Evolutionary conservation across 345 rosid genomes (phyloP).

Genomic region (Isatis tinctoria): DNA sequence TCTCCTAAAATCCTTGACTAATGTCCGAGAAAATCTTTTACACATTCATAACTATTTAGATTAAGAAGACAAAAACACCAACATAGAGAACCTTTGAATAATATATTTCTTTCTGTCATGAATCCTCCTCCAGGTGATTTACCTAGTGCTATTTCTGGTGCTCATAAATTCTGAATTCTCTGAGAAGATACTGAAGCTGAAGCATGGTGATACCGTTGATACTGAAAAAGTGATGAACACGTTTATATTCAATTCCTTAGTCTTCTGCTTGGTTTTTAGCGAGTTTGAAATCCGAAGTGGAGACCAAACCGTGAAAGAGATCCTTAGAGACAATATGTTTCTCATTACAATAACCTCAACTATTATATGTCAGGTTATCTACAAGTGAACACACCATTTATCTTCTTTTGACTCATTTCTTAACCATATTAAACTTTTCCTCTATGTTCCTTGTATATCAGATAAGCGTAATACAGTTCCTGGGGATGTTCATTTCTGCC

Average conservation of each 20-base stretch:
- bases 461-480: constrained; percentile 55
- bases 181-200: constrained; percentile 42
- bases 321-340: constrained; percentile 62
- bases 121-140: constrained; percentile 45
- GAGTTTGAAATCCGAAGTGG: constrained; percentile 80
- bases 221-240: constrained; percentile 65
- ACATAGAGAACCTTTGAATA: background rate
- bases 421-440: background rate
- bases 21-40: background rate
- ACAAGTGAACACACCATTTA: background rate
- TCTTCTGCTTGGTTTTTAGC: constrained; percentile 61
- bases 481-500: constrained; percentile 49
- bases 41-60: background rate
- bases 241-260: constrained; percentile 62
- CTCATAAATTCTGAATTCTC: constrained; percentile 36
- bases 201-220: constrained; percentile 28
- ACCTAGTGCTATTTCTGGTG: constrained; percentile 57
- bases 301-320: constrained; percentile 54
- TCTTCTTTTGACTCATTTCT: background rate
- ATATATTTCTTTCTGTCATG: background rate
- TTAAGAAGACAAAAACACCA: background rate
- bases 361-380: constrained; percentile 49
- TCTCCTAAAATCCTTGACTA: background rate
- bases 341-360: constrained; percentile 50
- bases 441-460: constrained; percentile 17